phyloP scores from a whole-genome alignment of 371 early-diverging fungal genomes.

The Mortierella sp. region DNA sequence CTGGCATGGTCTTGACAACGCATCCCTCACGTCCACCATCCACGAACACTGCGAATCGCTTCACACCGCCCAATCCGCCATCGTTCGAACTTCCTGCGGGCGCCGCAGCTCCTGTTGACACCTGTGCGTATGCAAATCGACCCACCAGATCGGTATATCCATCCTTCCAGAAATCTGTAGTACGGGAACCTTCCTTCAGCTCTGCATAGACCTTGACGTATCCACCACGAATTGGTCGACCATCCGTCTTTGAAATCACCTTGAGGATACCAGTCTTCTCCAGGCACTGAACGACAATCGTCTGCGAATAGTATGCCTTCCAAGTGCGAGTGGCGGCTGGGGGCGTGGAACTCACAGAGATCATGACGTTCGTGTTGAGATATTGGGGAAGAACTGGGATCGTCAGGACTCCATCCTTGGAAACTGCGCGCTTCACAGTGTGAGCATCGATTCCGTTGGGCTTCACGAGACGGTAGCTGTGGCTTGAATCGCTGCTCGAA shows the following conservation, averaged over 20 bases:
- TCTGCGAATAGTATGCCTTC: slow-evolving; percentile 61
- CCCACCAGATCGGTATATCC: slow-evolving; percentile 73
- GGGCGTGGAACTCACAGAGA: slow-evolving; percentile 36
- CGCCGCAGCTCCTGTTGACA: slow-evolving; percentile 44
- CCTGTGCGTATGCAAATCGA: slow-evolving; percentile 69
- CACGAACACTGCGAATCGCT: slow-evolving; percentile 47
- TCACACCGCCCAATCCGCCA: slow-evolving; percentile 28
- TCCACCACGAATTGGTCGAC: slow-evolving; percentile 60
- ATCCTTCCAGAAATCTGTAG: slow-evolving; percentile 67
- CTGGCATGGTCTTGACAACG: slow-evolving; percentile 43
- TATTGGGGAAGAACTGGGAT: slow-evolving; percentile 46
- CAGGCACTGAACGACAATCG: slow-evolving; percentile 57
- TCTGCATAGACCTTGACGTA: slow-evolving; percentile 72
- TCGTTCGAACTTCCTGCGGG: neutral
- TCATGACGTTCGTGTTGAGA: slow-evolving; percentile 45
- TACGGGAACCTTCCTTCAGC: slow-evolving; percentile 41
- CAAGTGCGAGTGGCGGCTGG: slow-evolving; percentile 45
- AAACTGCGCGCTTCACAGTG: slow-evolving; percentile 20
- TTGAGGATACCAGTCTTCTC: slow-evolving; percentile 64
- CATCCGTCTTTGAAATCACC: slow-evolving; percentile 53
- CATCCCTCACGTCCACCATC: slow-evolving; percentile 50
- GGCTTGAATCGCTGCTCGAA: slow-evolving; percentile 4
- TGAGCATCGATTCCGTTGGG: slow-evolving; percentile 42
- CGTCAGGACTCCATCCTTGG: slow-evolving; percentile 27
- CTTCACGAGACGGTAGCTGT: slow-evolving; percentile 45